Percentiles rank a stretch among this genome's conserved stretches.
These are phyloP conservation scores for Herpetomonas tarakana DNA, from an alignment of 208 protist species.

Conservation along the genomic window DNA sequence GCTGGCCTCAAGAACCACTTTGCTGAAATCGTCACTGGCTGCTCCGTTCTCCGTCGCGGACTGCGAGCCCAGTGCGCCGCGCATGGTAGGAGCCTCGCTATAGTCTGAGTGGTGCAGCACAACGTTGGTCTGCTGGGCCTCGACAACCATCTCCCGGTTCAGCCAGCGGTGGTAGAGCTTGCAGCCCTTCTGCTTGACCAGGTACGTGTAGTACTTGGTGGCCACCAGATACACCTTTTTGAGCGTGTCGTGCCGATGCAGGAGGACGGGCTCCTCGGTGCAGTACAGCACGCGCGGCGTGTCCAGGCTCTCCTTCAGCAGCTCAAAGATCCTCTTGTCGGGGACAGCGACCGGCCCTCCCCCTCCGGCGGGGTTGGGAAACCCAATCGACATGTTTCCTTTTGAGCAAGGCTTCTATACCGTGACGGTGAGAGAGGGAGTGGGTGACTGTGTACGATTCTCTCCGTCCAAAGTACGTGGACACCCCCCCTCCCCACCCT, in stretches of 20 bases:
- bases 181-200: slow-evolving; percentile 72
- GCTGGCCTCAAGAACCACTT: slow-evolving; percentile 38
- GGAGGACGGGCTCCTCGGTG: slow-evolving; percentile 33
- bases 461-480: no score
- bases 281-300: slow-evolving; percentile 66
- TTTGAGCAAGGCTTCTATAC: background rate
- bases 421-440: background rate
- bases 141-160: slow-evolving; percentile 55
- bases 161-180: slow-evolving; percentile 77
- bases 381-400: background rate
- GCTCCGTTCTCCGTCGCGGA: background rate
- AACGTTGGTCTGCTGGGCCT: slow-evolving; percentile 17
- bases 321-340: slow-evolving; percentile 44
- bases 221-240: slow-evolving; percentile 64
- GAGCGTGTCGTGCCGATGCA: slow-evolving; percentile 39
- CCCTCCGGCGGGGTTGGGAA: background rate
- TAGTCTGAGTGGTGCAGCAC: slow-evolving; percentile 13
- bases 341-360: slow-evolving; percentile 2
- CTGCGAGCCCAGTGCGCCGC: background rate
- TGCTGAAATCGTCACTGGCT: slow-evolving; percentile 32
- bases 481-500: no score
- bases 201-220: slow-evolving; percentile 77
- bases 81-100: background rate
- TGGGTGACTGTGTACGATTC: no score
- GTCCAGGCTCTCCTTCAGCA: slow-evolving; percentile 74